Percentiles rank a stretch among this genome's conserved stretches.
Conservation (phyloP, 129 eudicot species). For the Heracleum sosnowskyi region DNA sequence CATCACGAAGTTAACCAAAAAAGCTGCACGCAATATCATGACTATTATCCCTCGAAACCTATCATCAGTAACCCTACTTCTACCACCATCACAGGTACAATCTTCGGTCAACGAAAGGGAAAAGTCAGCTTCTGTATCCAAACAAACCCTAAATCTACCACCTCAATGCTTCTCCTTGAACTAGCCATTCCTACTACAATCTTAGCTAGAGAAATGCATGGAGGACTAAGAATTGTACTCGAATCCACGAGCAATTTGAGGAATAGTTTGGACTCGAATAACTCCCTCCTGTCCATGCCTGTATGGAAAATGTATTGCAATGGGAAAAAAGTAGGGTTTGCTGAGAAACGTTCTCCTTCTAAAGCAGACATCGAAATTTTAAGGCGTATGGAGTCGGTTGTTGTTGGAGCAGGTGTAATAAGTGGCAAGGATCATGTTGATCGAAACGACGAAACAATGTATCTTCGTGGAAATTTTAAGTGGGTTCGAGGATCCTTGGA, state of each 20-base stretch:
- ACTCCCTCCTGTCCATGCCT: slow-evolving; percentile 40
- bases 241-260: slow-evolving; percentile 19
- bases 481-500: slow-evolving; percentile 39
- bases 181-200: slow-evolving; percentile 58
- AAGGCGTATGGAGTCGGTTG: slow-evolving; percentile 31
- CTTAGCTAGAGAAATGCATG: slow-evolving; percentile 64
- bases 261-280: slow-evolving; percentile 2
- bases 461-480: slow-evolving; percentile 57
- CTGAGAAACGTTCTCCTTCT: slow-evolving; percentile 41
- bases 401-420: slow-evolving; percentile 54
- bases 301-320: slow-evolving; percentile 70
- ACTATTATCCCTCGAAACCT: slow-evolving; percentile 16
- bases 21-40: slow-evolving; percentile 11
- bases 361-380: slow-evolving; percentile 38
- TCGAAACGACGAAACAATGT: slow-evolving; percentile 46
- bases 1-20: slow-evolving; percentile 9
- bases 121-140: slow-evolving; percentile 70
- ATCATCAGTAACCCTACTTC: slow-evolving; percentile 21
- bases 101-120: slow-evolving; percentile 53
- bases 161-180: slow-evolving; percentile 59
- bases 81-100: slow-evolving; percentile 52
- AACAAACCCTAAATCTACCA: slow-evolving; percentile 46
- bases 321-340: slow-evolving; percentile 67
- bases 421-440: slow-evolving; percentile 27
- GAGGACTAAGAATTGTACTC: slow-evolving; percentile 66